phyloP scores from a whole-genome alignment of 306 rosid genomes.

The Pueraria montana region DNA sequence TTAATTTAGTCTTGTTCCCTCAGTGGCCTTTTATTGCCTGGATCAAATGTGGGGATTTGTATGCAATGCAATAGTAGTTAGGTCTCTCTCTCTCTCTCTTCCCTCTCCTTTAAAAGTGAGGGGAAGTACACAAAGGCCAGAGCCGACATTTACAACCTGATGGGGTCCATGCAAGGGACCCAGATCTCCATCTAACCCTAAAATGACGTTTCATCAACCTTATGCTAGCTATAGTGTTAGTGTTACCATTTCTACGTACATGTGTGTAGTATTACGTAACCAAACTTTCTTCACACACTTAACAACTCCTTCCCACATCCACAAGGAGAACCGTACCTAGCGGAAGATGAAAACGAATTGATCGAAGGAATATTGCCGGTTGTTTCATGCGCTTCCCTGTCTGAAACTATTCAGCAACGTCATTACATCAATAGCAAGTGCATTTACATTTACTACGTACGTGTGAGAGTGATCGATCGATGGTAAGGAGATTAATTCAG shows the following conservation, averaged over 20 bases:
- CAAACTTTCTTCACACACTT: slow-evolving; percentile 56
- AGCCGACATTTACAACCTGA: slow-evolving; percentile 72
- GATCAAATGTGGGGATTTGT: slow-evolving; percentile 48
- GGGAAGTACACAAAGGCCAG: slow-evolving; percentile 46
- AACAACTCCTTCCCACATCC: neutral
- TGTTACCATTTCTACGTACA: slow-evolving; percentile 81
- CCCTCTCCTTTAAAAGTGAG: slow-evolving; percentile 54
- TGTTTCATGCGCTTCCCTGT: slow-evolving; percentile 59
- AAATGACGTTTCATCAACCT: slow-evolving; percentile 83
- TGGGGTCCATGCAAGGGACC: slow-evolving; percentile 68
- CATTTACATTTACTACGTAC: slow-evolving; percentile 41
- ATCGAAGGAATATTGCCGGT: slow-evolving; percentile 52
- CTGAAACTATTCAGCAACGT: slow-evolving; percentile 49
- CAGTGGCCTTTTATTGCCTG: slow-evolving; percentile 27
- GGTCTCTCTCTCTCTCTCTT: slow-evolving; percentile 48
- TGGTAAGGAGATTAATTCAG: neutral
- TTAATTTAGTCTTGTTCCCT: slow-evolving; percentile 46
- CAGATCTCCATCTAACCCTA: slow-evolving; percentile 83
- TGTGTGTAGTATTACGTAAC: slow-evolving; percentile 64
- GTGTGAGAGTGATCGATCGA: slow-evolving; percentile 42
- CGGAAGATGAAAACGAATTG: neutral
- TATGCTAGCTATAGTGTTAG: neutral
- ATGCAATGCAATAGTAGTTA: slow-evolving; percentile 52
- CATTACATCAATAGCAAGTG: slow-evolving; percentile 32
- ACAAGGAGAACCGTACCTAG: neutral